Evolutionary conservation across 2,329 filamentous ascomycete genomes (phyloP).

Genomic region (Fusarium clavum): DNA sequence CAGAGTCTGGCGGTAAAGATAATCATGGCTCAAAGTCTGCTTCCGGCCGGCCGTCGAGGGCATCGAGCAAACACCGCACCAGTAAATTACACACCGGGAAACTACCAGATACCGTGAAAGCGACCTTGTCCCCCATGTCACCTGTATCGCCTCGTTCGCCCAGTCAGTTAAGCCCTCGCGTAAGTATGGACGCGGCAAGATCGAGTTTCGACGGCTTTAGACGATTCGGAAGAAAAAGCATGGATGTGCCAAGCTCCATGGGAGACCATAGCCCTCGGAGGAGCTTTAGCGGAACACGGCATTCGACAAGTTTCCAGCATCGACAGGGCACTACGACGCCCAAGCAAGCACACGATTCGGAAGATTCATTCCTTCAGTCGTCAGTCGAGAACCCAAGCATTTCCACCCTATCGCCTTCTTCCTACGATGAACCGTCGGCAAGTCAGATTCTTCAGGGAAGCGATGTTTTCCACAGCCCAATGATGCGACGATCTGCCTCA

Average conservation of each 20-base stretch:
- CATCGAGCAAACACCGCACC: conserved; percentile 45
- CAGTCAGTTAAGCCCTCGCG: conserved; percentile 62
- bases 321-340: conserved; percentile 44
- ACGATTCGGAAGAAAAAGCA: conserved; percentile 61
- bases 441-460: conserved; percentile 91
- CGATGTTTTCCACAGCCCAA: conserved; percentile 87
- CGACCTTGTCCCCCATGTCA: conserved; percentile 68
- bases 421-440: conserved; percentile 82
- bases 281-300: conserved; percentile 72
- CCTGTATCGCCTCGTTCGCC: conserved; percentile 59
- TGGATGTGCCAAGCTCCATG: conserved; percentile 61
- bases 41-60: conserved; percentile 41
- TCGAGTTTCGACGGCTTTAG: conserved; percentile 66
- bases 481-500: conserved; percentile 66
- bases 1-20: conserved; percentile 28
- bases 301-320: conserved; percentile 61
- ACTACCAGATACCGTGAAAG: conserved; percentile 68
- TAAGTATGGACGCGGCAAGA: conserved; percentile 64
- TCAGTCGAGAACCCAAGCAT: conserved; percentile 77
- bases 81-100: conserved; percentile 54
- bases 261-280: conserved; percentile 61
- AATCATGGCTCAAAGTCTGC: conserved; percentile 33
- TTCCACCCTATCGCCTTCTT: conserved; percentile 76
- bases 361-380: conserved; percentile 81
- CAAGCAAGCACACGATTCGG: conserved; percentile 56